Base-by-base conservation (phyloP, 768 basidiomycete species). In the Boletus rubropictus region DNA sequence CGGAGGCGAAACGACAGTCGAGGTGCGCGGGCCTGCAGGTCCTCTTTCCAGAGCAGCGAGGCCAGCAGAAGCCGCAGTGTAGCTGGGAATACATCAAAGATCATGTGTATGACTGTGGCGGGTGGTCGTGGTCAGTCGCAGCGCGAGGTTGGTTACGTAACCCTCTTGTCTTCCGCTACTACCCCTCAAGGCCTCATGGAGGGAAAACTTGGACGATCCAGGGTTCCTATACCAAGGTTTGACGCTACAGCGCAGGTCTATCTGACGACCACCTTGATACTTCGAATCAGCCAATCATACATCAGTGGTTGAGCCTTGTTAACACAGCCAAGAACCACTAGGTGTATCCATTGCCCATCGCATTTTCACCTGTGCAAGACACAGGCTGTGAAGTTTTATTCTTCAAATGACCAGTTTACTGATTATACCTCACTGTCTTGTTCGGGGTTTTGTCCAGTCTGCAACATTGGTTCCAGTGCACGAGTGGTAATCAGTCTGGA, bases 1-100 rank as follows among this genome's bases (percentile, higher is more conserved):
- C 85, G 80, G 20, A 87, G 72, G 27, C 74, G 75, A 64, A 88
- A 87, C 27, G 69, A 72, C 6, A 84, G 58, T 12, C 68, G 59
- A 37, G 69, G 48, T 31, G 50, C 55, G 64, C 63, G 67, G 66
- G 59, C 67, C 54, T 67, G 51, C 11, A 31, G 21, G 18, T 52
- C 38, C 29, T 59, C 51, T 24, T 48, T 9, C 72, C 71, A 77
- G 9, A 79, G 60, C 4, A 75, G 54, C 2, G 67, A 71, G 6
- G 69, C 60, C 20, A 81, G 55, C 9, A 78, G 57, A 22, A 72
- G 50, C 33, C 69, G 70, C 9, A 81, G 54, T 18, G 76, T 57
- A 7, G 56, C 52, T 5, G 77, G 72, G n/a, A 79, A 44, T 39
- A 61, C 21, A 48, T 53, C 49, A 22, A 61, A 40, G 21, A 65